phyloP scores from a whole-genome alignment of 2,329 filamentous ascomycete genomes.

The Pseudopyricularia javanii region DNA sequence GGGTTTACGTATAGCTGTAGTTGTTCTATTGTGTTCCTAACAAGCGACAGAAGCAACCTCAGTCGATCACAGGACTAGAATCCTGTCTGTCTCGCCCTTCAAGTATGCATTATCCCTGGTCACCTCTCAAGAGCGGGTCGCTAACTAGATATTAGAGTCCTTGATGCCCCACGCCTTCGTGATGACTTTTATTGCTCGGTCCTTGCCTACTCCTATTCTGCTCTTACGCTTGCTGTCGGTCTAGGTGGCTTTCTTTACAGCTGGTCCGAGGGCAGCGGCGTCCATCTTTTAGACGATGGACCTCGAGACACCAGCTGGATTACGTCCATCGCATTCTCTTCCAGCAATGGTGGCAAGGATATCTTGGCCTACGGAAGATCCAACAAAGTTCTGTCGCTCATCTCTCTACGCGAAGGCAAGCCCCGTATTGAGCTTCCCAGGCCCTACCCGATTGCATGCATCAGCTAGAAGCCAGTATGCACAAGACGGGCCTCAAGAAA shows the following conservation, averaged over 20 bases:
- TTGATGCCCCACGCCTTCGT: conserved; percentile 79
- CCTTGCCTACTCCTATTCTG: conserved; percentile 68
- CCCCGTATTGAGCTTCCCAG: conserved; percentile 52
- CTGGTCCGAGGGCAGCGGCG: conserved; percentile 70
- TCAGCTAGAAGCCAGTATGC: conserved; percentile 64
- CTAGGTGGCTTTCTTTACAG: conserved; percentile 69
- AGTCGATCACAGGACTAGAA: conserved; percentile 17
- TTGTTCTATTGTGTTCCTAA: conserved; percentile 6
- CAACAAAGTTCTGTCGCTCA: conserved; percentile 62
- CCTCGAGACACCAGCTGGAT: conserved; percentile 44
- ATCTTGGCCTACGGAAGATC: conserved; percentile 80
- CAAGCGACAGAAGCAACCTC: conserved; percentile 4
- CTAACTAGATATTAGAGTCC: conserved; percentile 38
- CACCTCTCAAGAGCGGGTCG: not conserved
- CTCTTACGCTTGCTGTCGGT: conserved; percentile 71
- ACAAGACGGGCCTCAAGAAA: conserved; percentile 39
- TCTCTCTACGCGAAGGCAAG: conserved; percentile 55
- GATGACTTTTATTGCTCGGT: conserved; percentile 95
- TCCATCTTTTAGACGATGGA: conserved; percentile 39
- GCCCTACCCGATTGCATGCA: conserved; percentile 60
- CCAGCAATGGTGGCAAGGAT: conserved; percentile 56
- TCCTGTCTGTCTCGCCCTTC: conserved; percentile 63
- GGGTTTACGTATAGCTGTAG: not conserved
- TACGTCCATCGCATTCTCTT: conserved; percentile 86
- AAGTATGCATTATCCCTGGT: conserved; percentile 37